Percentiles rank a stretch among this genome's conserved stretches.
Evolutionary conservation across 306 rosid species (phyloP).

Genomic region (Cicer cuneatum): DNA sequence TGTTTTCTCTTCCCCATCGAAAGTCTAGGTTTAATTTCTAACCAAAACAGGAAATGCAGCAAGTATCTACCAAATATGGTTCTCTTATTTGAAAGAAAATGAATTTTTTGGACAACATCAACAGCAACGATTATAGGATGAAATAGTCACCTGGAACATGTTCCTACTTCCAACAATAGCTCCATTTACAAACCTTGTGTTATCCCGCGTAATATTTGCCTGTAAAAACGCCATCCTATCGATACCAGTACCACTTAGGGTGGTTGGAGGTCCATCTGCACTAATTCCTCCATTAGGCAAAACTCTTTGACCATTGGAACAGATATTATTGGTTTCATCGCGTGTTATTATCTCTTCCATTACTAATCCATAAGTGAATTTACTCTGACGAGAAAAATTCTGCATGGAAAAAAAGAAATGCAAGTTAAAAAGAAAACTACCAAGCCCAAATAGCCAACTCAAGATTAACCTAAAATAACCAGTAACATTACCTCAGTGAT

Average conservation of each 20-base stretch:
- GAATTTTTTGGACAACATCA: conserved; percentile 21
- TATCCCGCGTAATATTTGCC: conserved; percentile 92
- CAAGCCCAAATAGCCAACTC: conserved; percentile 21
- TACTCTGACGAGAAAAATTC: conserved; percentile 98
- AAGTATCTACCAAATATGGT: not conserved
- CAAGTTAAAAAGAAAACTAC: not conserved
- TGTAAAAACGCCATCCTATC: conserved; percentile 92
- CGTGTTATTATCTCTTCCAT: conserved; percentile 96
- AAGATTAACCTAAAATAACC: not conserved
- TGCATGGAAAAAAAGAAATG: conserved; percentile 47
- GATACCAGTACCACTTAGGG: conserved; percentile 94
- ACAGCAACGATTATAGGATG: conserved; percentile 25
- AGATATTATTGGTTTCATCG: conserved; percentile 88
- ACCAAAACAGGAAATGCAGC: conserved; percentile 10
- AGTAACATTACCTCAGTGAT: conserved; percentile 76
- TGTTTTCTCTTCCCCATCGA: conserved; percentile 8
- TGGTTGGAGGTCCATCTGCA: conserved; percentile 99
- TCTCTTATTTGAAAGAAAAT: not conserved
- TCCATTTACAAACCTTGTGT: conserved; percentile 92
- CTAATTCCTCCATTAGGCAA: conserved; percentile 93
- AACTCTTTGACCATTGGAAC: conserved; percentile 85
- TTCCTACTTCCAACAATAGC: conserved; percentile 83
- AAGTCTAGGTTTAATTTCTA: conserved; percentile 27
- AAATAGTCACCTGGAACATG: conserved; percentile 80
- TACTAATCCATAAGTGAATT: conserved; percentile 93